Conservation (phyloP, 1,139 yeast species). For the Nakaseomyces bracarensis region DNA sequence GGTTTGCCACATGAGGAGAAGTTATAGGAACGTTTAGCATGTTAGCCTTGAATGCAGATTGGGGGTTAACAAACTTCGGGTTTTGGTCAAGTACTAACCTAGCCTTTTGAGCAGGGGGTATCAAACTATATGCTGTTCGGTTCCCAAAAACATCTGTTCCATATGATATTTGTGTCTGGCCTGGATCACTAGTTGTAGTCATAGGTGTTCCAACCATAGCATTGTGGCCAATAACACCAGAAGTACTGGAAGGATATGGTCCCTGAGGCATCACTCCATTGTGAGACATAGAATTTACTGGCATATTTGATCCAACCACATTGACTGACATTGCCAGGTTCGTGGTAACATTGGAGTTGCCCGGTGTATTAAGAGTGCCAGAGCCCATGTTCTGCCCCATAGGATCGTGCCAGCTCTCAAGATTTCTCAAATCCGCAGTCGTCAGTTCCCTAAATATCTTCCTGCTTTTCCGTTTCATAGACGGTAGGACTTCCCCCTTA, state of each 20-base stretch:
- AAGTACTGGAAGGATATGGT: too few species aligned
- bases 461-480: conserved; percentile 12
- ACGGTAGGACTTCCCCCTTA: conserved; percentile 21
- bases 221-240: background rate
- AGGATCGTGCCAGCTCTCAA: conserved; percentile 1
- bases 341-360: background rate
- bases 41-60: conserved; percentile 4
- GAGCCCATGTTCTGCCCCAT: background rate
- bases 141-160: conserved; percentile 1
- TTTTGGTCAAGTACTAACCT: conserved; percentile 1
- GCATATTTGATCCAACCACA: too few species aligned
- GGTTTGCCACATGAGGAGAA: conserved; percentile 3
- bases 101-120: conserved; percentile 1
- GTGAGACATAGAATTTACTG: too few species aligned
- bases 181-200: background rate
- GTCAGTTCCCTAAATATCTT: background rate
- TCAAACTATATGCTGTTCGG: background rate
- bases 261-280: too few species aligned
- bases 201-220: background rate
- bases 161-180: background rate
- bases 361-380: background rate
- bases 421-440: background rate
- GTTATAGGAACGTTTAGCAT: background rate
- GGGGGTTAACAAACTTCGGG: conserved; percentile 4
- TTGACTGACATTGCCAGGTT: too few species aligned